Base-by-base conservation (phyloP, 1,284 basidiomycete genomes). In the Sporisorium iseilematis-ciliati region DNA sequence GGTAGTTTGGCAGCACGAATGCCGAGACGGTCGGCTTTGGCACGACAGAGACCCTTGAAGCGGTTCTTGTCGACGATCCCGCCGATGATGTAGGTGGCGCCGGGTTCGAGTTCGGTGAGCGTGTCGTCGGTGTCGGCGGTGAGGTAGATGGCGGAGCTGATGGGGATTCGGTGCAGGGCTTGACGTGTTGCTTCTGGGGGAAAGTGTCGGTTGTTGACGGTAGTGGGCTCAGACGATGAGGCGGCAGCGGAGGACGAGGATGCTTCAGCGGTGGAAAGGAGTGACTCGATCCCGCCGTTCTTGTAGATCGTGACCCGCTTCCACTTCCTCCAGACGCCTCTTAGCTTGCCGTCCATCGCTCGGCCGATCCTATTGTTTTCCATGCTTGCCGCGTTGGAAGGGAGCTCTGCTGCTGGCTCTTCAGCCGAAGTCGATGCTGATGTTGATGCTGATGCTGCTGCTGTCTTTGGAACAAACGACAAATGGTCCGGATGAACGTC, bases 61-160 rank as follows among this genome's bases (percentile, higher is more conserved):
- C 96, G 91, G 87, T 99, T 99, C 79, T 92, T 92, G 86, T 99
- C 97, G 68, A 93, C 93, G 75, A 99, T 92, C 16, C 96, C 97
- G 35, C 97, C 97, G 64, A 99, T 95, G 77, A 99, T 91, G 84
- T 99, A 99, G 3, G 91, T 92, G 84, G 95, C 93, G 59, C 91
- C 91, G 72, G 93, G 90, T 64, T 89, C 91, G 52, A 99, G 89
- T 69, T 91, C 90, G 10, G 88, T 87, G 43, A 99, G 87, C 84
- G 96, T 93, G 60, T 96, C 90, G 51, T 91, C 89, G 6, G 95
- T 91, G 86, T 99, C 97, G 7, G 95, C 96, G 7, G 96, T 97
- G 62, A 99, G 90, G 86, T 99, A 99, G 33, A 98, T 89, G 50
- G 97, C 88, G 50, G 86, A 89, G 3, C 55, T 63, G 8, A 62